Conservation (phyloP, 192 early-diverging fungal genomes). For the Kickxella alabastrina region DNA sequence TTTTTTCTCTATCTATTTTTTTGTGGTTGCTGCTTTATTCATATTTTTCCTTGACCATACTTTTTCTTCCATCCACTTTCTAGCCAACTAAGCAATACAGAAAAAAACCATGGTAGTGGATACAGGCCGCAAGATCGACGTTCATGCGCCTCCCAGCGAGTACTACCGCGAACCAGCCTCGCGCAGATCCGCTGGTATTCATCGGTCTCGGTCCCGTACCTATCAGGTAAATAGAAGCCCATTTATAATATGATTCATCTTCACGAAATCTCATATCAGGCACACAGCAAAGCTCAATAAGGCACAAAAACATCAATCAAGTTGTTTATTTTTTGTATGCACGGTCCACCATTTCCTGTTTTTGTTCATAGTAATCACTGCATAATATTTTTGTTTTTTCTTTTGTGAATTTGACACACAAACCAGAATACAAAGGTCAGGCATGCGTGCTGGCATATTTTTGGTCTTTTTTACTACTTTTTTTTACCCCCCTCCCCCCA, state of each 20-base stretch:
- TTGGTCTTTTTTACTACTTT: too few relatives aligned
- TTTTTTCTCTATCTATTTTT: background rate
- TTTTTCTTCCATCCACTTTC: background rate
- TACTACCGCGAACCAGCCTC: slow-evolving; percentile 27
- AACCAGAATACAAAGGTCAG: too few relatives aligned
- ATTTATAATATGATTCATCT: too few relatives aligned
- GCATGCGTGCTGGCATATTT: too few relatives aligned
- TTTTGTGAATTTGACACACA: too few relatives aligned
- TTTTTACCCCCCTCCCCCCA: too few relatives aligned
- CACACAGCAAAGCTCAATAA: background rate
- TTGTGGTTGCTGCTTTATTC: too few relatives aligned
- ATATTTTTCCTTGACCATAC: background rate
- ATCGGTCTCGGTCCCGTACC: slow-evolving; percentile 31
- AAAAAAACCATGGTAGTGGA: slow-evolving; percentile 7
- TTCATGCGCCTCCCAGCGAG: slow-evolving; percentile 37
- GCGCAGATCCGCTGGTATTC: slow-evolving; percentile 16
- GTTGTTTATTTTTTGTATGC: background rate
- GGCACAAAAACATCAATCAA: too few relatives aligned
- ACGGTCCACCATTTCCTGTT: background rate
- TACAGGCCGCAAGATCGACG: slow-evolving; percentile 12
- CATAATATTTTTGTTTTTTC: background rate
- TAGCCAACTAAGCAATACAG: background rate
- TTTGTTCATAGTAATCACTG: background rate
- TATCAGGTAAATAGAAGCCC: slow-evolving; percentile 48
- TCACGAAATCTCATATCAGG: too few relatives aligned